These are phyloP conservation scores for Neurospora sp. DNA, from an alignment of 495 filamentous ascomycete genomes.

Conservation along the genomic window DNA sequence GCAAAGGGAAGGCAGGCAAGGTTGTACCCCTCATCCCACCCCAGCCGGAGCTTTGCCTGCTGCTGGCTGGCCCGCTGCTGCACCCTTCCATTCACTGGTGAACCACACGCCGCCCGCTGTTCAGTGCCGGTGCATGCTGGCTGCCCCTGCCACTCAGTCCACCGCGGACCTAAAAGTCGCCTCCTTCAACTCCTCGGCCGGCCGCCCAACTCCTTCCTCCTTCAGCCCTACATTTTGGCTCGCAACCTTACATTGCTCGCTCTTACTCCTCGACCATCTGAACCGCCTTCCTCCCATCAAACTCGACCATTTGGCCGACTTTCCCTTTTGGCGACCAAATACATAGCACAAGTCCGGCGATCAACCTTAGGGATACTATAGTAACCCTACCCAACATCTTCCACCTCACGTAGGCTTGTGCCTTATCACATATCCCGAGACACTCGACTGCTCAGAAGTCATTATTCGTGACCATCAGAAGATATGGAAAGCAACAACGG, in stretches of 20 bases:
- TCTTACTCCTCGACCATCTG: not conserved
- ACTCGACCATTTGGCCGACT: not conserved
- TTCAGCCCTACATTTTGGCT: constrained; percentile 16
- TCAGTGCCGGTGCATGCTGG: not conserved
- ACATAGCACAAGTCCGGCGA: not conserved
- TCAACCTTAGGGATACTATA: not conserved
- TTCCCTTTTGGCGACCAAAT: not conserved
- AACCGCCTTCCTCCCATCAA: not conserved
- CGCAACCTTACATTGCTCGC: not conserved
- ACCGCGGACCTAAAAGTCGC: not conserved
- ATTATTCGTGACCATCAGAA: not conserved
- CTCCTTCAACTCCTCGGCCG: constrained; percentile 4
- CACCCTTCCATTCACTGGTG: not conserved
- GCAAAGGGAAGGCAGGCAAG: constrained; percentile 6
- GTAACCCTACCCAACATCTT: not conserved
- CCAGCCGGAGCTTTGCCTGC: not conserved
- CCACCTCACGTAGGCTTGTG: not conserved
- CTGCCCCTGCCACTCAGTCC: not conserved
- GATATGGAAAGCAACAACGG: constrained; percentile 31
- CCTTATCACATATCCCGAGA: not conserved
- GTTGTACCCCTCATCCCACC: constrained; percentile 15
- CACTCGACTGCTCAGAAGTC: not conserved
- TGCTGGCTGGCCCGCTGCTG: not conserved
- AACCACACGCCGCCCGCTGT: not conserved
- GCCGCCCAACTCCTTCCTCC: constrained; percentile 15